Evolutionary conservation across 495 filamentous ascomycete species (phyloP), one percentile per base, ranked within the genome.

Genomic region (Bombardia bombarda): DNA sequence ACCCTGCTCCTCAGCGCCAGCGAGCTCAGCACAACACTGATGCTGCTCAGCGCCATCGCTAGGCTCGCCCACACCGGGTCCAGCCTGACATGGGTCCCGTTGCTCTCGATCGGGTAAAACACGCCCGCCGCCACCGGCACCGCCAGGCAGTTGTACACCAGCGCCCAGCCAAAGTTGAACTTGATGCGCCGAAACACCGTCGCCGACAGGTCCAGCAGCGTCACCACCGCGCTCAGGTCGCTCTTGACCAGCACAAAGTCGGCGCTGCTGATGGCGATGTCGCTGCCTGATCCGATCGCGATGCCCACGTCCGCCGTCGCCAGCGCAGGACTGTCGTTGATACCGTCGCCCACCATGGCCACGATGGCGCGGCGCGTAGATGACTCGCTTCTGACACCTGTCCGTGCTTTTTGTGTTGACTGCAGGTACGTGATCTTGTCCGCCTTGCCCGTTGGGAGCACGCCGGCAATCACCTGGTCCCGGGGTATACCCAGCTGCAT

Each of bases 111-210:
- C 1, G 86, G 81, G 57, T 88, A 94, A 8, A 94, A 64, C 10
- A 80, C 79, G 2, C 89, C 89, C 1, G 87, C 89, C 2, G 89
- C 87, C 32, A 95, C 68, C 3, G 89, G 89, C n/a, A 95, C 60
- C 3, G 86, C 78, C 34, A 82, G 56, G 8, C 82, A 39, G 53
- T 95, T 95, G 56, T 95, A 95, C 3, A 93, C 63, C n/a, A 87
- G 61, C 3, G 89, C 89, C 89, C 89, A 95, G 21, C 61, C 75
- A 58, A 95, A 95, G 53, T 95, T 95, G 66, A 92, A 72, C 56
- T 81, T 82, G 50, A 95, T 83, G 13, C 89, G 70, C 24, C 75
- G 64, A 55, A 95, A 90, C 2, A 95, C 87, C 3, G 71, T 70
- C 0, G 68, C 65, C 43, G 79, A 83, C 31, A 95, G 77, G 26